Percentiles rank a stretch among this genome's conserved stretches.
Conservation (phyloP, 2,329 filamentous ascomycete species). For the Trichoderma breve region DNA sequence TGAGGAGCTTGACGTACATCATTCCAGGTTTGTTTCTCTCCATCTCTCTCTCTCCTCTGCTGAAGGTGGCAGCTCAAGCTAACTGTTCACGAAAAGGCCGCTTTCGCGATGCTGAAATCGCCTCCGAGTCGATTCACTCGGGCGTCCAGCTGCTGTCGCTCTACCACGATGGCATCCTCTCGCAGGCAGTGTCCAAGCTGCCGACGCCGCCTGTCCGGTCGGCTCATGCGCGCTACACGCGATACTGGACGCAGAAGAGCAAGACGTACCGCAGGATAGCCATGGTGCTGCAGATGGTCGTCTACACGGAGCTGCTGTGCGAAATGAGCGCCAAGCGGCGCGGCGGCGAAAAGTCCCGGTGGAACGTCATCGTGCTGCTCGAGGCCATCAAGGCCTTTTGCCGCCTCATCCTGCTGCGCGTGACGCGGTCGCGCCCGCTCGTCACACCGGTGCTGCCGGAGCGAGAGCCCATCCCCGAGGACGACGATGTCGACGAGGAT, state of each 20-base stretch:
- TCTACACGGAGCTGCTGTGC: constrained; percentile 94
- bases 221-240: constrained; percentile 64
- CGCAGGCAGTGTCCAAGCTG: constrained; percentile 60
- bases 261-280: constrained; percentile 78
- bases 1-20: constrained; percentile 92
- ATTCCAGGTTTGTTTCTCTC: constrained; percentile 66
- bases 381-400: constrained; percentile 87
- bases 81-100: constrained; percentile 52
- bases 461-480: constrained; percentile 69
- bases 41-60: background rate
- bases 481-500: constrained; percentile 49
- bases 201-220: constrained; percentile 53
- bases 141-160: constrained; percentile 85
- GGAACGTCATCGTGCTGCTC: constrained; percentile 81
- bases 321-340: constrained; percentile 93
- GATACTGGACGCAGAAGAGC: constrained; percentile 62
- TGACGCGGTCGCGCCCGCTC: constrained; percentile 80
- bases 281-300: constrained; percentile 80
- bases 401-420: constrained; percentile 71
- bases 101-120: constrained; percentile 89
- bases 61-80: background rate
- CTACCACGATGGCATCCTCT: constrained; percentile 87
- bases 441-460: constrained; percentile 83
- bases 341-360: constrained; percentile 74
- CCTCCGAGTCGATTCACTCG: constrained; percentile 88